phyloP scores from a whole-genome alignment of 225 moss, liverwort and hornwort species.

The Rhytidiadelphus loreus region DNA sequence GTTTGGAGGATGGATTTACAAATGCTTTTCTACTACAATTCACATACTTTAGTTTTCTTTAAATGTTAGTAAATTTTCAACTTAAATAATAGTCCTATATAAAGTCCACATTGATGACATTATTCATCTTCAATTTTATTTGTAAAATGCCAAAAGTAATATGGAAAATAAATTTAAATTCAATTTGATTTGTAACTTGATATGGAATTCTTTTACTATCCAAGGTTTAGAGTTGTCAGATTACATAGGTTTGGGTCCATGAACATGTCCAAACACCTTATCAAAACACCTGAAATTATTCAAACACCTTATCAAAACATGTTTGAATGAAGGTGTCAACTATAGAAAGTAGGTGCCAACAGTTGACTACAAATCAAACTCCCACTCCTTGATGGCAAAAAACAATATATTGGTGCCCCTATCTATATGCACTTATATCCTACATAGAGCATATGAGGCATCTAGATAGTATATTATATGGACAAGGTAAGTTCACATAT shows the following conservation, averaged over 20 bases:
- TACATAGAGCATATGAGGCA: fast-evolving
- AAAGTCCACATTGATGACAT: too few relatives aligned
- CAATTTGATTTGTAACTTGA: not conserved
- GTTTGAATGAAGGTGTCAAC: not conserved
- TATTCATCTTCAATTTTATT: too few relatives aligned
- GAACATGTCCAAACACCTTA: not conserved
- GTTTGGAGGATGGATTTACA: too few relatives aligned
- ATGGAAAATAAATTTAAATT: too few relatives aligned
- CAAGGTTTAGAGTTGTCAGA: not conserved
- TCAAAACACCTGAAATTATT: too few relatives aligned
- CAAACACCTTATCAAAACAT: too few relatives aligned
- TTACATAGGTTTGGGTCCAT: fast-evolving
- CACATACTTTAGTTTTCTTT: too few relatives aligned
- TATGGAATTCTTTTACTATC: not conserved
- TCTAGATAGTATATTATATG: not conserved
- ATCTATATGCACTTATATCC: too few relatives aligned
- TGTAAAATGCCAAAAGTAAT: too few relatives aligned
- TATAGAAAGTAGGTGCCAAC: fast-evolving
- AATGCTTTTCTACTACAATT: too few relatives aligned
- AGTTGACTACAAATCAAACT: not conserved
- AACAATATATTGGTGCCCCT: not conserved
- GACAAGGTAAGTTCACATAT: not conserved
- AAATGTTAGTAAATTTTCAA: too few relatives aligned
- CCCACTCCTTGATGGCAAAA: fast-evolving
- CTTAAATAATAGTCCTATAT: too few relatives aligned